Conservation (phyloP, 1,284 basidiomycete genomes). For the Melampsora medusae region DNA sequence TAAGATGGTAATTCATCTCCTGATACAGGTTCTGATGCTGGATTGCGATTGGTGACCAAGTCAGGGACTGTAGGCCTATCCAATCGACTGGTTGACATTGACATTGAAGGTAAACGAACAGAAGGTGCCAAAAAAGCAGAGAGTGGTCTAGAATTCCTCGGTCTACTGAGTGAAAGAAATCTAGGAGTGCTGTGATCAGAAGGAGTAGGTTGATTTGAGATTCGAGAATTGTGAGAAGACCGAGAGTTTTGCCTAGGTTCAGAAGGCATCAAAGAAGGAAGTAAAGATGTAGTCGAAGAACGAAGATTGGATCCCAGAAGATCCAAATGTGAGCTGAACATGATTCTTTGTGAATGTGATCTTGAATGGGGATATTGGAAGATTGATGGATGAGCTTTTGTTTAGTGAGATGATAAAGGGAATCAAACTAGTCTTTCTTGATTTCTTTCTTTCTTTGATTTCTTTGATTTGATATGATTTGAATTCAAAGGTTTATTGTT, state of each 20-base stretch:
- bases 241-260: background rate
- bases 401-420: no score
- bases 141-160: background rate
- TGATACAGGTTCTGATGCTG: background rate
- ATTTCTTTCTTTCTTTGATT: no score
- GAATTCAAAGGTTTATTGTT: no score
- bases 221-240: background rate
- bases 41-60: background rate
- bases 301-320: no score
- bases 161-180: background rate
- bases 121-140: background rate
- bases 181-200: background rate
- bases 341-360: no score
- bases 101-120: background rate
- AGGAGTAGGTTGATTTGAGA: background rate
- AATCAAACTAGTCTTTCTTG: no score
- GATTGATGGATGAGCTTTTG: no score
- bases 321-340: no score
- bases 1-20: slow-evolving; percentile 17
- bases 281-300: background rate
- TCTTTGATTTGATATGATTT: no score
- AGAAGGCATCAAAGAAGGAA: background rate
- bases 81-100: background rate
- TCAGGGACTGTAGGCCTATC: background rate
- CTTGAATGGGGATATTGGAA: no score